These are phyloP conservation scores for Anisodus tanguticus DNA, from an alignment of 257 asterid genomes.

Conservation along the genomic window DNA sequence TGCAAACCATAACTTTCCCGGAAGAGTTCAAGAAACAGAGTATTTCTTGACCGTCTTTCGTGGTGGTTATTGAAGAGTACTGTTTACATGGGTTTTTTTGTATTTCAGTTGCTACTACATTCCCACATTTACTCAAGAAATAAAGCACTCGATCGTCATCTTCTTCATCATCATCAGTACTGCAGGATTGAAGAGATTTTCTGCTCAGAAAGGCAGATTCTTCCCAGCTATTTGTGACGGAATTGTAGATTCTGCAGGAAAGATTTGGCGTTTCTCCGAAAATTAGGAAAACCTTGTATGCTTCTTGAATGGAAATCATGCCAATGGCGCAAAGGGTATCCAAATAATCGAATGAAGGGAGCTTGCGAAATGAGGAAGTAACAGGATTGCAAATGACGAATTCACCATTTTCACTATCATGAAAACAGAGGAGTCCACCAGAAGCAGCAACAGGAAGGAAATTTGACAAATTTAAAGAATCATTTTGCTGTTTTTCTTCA, in stretches of 20 bases:
- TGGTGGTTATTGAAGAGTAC: conserved; percentile 60
- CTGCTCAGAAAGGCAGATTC: conserved; percentile 39
- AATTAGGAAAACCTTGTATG: conserved; percentile 51
- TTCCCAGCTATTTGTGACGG: conserved; percentile 56
- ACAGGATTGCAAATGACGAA: conserved; percentile 65
- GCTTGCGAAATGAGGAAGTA: conserved; percentile 40
- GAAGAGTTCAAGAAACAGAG: conserved; percentile 66
- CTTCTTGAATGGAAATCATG: conserved; percentile 48
- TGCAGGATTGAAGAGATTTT: conserved; percentile 26
- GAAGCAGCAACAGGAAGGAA: conserved; percentile 79
- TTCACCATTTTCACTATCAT: conserved; percentile 28
- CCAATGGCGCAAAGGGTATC: conserved; percentile 56
- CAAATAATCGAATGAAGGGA: conserved; percentile 34
- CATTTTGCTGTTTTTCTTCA: not conserved
- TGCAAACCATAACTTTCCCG: conserved; percentile 70
- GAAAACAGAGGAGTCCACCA: conserved; percentile 73
- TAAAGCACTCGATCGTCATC: conserved; percentile 47
- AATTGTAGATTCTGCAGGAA: conserved; percentile 49
- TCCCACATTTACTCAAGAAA: conserved; percentile 80
- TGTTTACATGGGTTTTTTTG: conserved; percentile 79
- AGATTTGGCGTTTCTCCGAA: conserved; percentile 62
- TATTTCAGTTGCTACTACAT: conserved; percentile 65
- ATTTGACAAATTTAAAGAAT: conserved; percentile 8
- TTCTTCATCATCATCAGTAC: conserved; percentile 30
- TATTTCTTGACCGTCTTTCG: conserved; percentile 44